Conservation (phyloP, 805 yeast genomes). For the Starmerella stigmatis region DNA sequence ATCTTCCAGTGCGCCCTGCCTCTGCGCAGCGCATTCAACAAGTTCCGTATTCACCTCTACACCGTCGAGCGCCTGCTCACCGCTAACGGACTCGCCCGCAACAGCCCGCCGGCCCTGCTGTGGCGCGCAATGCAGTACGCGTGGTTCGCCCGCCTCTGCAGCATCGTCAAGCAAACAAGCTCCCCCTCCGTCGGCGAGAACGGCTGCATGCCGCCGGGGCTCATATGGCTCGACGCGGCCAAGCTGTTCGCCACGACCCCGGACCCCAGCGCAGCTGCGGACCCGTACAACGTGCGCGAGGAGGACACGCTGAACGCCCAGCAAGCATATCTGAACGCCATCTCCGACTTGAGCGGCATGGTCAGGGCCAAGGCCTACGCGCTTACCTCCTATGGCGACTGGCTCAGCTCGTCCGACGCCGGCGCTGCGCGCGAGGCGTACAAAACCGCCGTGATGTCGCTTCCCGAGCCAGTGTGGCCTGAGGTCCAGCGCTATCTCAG, state of each 20-base stretch:
- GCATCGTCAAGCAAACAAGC: background rate
- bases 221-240: conserved; percentile 24
- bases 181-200: conserved; percentile 1
- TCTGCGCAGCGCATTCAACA: conserved; percentile 43
- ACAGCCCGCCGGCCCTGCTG: conserved; percentile 19
- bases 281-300: conserved; percentile 6
- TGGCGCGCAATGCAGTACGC: conserved; percentile 60
- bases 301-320: conserved; percentile 7
- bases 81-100: conserved; percentile 25
- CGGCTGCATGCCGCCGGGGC: conserved; percentile 19
- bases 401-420: conserved; percentile 11
- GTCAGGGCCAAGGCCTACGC: conserved; percentile 19
- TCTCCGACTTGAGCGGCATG: conserved; percentile 16
- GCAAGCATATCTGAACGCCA: conserved; percentile 15
- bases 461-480: conserved; percentile 16
- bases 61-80: conserved; percentile 36
- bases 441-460: conserved; percentile 10
- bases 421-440: conserved; percentile 19
- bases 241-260: conserved; percentile 34
- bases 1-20: conserved; percentile 50
- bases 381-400: conserved; percentile 16
- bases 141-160: conserved; percentile 42
- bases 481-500: conserved; percentile 7
- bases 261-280: background rate
- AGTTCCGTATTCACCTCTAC: conserved; percentile 54